Evolutionary conservation across 345 rosid genomes (phyloP).

Genomic region (Raphanus sativus): DNA sequence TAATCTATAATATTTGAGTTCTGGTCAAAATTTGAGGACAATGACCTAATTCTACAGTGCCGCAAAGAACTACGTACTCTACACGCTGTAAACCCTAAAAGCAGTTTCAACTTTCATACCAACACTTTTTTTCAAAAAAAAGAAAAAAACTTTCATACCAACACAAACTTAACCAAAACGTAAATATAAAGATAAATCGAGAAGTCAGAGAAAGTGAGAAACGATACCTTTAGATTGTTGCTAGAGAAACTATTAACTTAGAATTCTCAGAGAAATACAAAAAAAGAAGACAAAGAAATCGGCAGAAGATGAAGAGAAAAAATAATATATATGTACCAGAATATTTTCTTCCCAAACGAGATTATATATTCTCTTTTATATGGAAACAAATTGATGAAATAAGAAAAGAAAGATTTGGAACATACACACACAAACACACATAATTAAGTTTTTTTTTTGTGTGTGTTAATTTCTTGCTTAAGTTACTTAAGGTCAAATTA

Average conservation of each 20-base stretch:
- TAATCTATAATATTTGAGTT: not conserved
- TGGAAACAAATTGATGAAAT: constrained; percentile 33
- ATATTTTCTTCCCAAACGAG: not conserved
- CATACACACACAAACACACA: constrained; percentile 10
- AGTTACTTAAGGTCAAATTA: constrained; percentile 18
- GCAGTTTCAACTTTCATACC: constrained; percentile 1
- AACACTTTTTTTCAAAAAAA: not conserved
- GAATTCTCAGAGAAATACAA: constrained; percentile 1
- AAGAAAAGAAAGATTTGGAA: constrained; percentile 30
- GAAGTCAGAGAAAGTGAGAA: not conserved
- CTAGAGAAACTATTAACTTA: not conserved
- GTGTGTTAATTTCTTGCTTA: not conserved
- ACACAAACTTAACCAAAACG: constrained; percentile 17
- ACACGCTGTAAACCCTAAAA: constrained; percentile 16
- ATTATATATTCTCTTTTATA: not conserved
- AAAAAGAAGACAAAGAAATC: not conserved
- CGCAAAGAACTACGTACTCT: not conserved
- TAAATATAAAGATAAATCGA: not conserved
- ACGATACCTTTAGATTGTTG: constrained; percentile 25
- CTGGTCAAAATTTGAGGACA: constrained; percentile 5
- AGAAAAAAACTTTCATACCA: not conserved
- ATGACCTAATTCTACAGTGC: constrained; percentile 18
- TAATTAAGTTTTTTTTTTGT: not conserved
- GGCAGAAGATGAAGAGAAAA: not conserved
- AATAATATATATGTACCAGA: not conserved